These are phyloP conservation scores for Heterobasidion annosum DNA, from an alignment of 1,284 basidiomycete genomes.

Conservation along the genomic window DNA sequence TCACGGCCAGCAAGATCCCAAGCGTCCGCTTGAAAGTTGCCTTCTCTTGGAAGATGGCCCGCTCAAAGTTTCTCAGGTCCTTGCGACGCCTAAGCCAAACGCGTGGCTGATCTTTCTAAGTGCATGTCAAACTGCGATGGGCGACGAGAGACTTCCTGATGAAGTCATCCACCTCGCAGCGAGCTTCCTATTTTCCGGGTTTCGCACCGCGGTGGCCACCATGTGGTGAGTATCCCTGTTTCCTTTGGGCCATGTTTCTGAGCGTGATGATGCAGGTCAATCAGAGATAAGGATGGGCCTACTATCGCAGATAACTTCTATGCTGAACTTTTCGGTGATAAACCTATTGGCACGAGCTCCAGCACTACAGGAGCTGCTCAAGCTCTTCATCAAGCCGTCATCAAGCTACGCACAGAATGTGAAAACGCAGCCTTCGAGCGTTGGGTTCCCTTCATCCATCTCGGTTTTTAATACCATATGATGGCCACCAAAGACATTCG, in stretches of 20 bases:
- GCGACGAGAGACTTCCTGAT: constrained; percentile 12
- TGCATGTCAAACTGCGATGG: constrained; percentile 18
- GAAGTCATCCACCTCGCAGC: constrained; percentile 18
- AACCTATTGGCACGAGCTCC: background rate
- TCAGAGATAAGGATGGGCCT: background rate
- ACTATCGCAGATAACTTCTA: constrained; percentile 7
- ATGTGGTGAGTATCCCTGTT: constrained; percentile 16
- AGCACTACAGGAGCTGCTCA: background rate
- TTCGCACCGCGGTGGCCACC: constrained; percentile 14
- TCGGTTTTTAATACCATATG: constrained; percentile 11
- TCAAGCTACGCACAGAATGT: constrained; percentile 9
- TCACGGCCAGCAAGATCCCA: background rate
- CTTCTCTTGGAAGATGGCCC: background rate
- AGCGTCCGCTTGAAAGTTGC: background rate
- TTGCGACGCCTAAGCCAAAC: background rate
- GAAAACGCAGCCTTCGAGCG: constrained; percentile 11
- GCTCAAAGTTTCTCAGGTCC: background rate
- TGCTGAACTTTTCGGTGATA: background rate
- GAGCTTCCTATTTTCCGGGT: constrained; percentile 16
- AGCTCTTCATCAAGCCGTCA: constrained; percentile 11
- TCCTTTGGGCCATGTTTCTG: constrained; percentile 5
- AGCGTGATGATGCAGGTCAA: background rate
- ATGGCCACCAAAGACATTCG: background rate
- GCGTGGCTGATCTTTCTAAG: constrained; percentile 14
- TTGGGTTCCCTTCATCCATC: constrained; percentile 21